Evolutionary conservation across 202 grass and related monocot species (phyloP).

Genomic region (Alloteropsis angusta): DNA sequence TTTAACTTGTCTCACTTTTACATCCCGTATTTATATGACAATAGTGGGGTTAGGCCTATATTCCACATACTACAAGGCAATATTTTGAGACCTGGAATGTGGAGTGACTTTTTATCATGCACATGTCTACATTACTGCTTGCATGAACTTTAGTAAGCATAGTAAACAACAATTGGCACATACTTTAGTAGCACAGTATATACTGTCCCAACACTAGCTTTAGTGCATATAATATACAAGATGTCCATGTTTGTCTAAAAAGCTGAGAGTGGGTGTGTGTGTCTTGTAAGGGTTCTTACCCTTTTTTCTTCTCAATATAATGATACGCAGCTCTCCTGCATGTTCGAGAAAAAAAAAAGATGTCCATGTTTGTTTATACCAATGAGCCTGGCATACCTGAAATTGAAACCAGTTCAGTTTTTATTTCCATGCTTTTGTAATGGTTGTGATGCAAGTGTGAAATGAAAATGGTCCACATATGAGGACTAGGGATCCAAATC

Average conservation of each 20-base stretch:
- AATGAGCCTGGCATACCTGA: not conserved
- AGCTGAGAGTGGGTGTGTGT: too few species aligned
- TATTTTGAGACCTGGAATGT: not conserved
- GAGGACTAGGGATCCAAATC: not conserved
- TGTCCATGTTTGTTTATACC: not conserved
- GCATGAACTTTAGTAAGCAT: not conserved
- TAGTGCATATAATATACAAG: not conserved
- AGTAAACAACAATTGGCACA: not conserved
- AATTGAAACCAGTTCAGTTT: not conserved
- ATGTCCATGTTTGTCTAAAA: not conserved
- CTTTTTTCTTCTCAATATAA: too few species aligned
- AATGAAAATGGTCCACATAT: not conserved
- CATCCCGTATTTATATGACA: not conserved
- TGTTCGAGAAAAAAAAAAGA: too few species aligned
- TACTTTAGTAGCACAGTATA: too few species aligned
- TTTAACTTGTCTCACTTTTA: not conserved
- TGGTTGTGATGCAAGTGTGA: not conserved
- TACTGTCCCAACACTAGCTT: not conserved
- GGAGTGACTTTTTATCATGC: not conserved
- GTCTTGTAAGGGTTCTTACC: too few species aligned
- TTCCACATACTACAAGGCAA: not conserved
- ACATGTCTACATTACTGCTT: not conserved
- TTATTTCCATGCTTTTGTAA: not conserved
- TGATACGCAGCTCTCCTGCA: too few species aligned
- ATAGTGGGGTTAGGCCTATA: not conserved